Percentiles rank a stretch among this genome's conserved stretches.
phyloP scores from a whole-genome alignment of 2,329 filamentous ascomycete genomes.

The Cladorrhinum sp. region DNA sequence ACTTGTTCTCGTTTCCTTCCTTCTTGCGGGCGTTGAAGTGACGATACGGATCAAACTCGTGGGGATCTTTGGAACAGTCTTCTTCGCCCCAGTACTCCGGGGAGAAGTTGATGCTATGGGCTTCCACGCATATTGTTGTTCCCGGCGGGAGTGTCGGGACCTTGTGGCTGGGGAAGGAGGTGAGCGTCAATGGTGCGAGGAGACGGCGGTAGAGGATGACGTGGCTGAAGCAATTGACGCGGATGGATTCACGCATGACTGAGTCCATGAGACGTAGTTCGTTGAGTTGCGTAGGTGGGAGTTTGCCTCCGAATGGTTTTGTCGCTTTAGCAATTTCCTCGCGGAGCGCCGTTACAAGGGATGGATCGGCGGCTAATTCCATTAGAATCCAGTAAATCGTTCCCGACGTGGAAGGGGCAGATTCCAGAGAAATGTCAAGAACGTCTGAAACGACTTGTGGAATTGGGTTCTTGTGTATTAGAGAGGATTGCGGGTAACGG shows the following conservation, averaged over 20 bases:
- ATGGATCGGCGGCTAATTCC: neutral
- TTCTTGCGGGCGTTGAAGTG: slow-evolving; percentile 21
- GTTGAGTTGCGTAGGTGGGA: slow-evolving; percentile 15
- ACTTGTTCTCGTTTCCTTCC: slow-evolving; percentile 21
- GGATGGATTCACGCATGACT: slow-evolving; percentile 27
- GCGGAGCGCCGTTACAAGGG: neutral
- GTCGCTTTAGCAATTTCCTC: neutral
- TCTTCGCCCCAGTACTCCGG: slow-evolving; percentile 14
- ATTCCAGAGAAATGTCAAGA: neutral
- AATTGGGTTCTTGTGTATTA: neutral
- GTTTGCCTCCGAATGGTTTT: neutral
- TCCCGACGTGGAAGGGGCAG: neutral
- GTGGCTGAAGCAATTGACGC: slow-evolving; percentile 18
- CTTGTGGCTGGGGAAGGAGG: slow-evolving; percentile 17
- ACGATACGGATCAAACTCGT: slow-evolving; percentile 24
- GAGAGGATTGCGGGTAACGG: neutral
- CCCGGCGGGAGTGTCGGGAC: slow-evolving; percentile 21
- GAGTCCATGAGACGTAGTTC: slow-evolving; percentile 28
- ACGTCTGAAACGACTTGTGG: neutral
- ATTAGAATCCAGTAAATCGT: neutral
- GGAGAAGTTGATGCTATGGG: slow-evolving; percentile 23
- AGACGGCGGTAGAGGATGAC: slow-evolving; percentile 23
- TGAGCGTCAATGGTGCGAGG: slow-evolving; percentile 22
- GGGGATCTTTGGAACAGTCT: slow-evolving; percentile 10
- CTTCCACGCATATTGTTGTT: slow-evolving; percentile 25